Evolutionary conservation across 305 asterid genomes (phyloP).

Genomic region (Fraxinus dipetala): DNA sequence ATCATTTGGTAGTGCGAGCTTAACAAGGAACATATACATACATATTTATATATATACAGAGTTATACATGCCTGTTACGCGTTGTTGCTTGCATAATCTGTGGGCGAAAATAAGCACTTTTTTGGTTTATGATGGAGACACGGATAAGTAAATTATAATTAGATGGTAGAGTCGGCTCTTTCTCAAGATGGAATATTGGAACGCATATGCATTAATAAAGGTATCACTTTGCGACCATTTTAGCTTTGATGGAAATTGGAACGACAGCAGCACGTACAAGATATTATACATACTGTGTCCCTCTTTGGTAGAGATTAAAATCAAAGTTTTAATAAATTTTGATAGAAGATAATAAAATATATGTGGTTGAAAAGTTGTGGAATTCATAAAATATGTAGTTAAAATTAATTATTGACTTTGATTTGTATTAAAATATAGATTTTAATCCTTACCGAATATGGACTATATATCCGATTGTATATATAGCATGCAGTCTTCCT

Average conservation of each 20-base stretch:
- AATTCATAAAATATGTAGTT: no score
- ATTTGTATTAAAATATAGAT: no score
- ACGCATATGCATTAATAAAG: neutral
- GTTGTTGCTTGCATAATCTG: neutral
- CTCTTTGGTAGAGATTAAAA: no score
- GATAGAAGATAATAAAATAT: no score
- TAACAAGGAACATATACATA: neutral
- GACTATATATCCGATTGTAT: neutral
- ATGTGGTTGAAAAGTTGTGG: no score
- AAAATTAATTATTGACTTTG: no score
- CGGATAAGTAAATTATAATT: neutral
- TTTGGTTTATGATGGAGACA: neutral
- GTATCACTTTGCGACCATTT: neutral
- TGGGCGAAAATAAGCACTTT: conserved; percentile 1
- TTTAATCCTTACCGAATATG: no score
- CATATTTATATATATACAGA: neutral
- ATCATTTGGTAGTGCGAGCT: neutral
- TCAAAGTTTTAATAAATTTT: no score
- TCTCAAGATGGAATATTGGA: neutral
- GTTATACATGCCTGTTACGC: neutral
- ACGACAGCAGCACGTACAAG: neutral
- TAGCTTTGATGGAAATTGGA: neutral
- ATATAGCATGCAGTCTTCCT: neutral
- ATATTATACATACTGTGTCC: neutral
- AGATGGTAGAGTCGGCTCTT: neutral